Base-by-base conservation (phyloP, 2,329 filamentous ascomycete species). In the Drechmeria coniospora region DNA sequence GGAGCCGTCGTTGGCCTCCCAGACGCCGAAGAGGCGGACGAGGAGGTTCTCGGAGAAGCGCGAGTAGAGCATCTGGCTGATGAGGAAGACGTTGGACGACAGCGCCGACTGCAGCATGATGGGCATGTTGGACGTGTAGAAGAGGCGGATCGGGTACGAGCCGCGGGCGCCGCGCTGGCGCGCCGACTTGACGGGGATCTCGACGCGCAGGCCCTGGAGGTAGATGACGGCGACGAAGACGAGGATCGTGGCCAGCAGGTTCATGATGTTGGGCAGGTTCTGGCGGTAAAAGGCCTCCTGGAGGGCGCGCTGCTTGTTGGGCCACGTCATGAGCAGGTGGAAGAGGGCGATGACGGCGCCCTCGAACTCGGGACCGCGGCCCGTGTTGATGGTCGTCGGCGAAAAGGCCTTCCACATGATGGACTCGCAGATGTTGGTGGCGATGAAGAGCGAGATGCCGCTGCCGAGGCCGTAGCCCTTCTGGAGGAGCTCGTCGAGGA, bases 71-170 rank as follows among this genome's bases (percentile, higher is more conserved):
- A 95, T 95, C 69, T 98, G 90, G 54, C 80, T 90, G 64, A 98
- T 84, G 40, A 98, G 68, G 76, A 98, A 98, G 61, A 98, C 74
- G 70, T 98, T 98, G 69, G 87, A 94, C 42, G 83, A 93, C 43
- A 98, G 74, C 44, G 90, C 90, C 26, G 87, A 95, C 68, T 98
- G 92, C 56, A 98, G 72, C 90, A 98, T 98, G 63, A 98, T 98
- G 53, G 90, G 90, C 92, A 98, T 98, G 79, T 98, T 98, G 57
- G 86, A 94, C 53, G 90, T 98, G 68, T 98, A 98, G 75, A 98
- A 98, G 34, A 98, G 81, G 51, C 92, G 87, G 57, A 98, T 75
- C 48, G 90, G 90, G 73, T 95, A 98, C 22, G 86, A 92, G 50
- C 87, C 92, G 49, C 90, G 87, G 55, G 92, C 90, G 59, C 90